Conservation (phyloP, 164 flowering plant genomes). For the Aristolochia californica region DNA sequence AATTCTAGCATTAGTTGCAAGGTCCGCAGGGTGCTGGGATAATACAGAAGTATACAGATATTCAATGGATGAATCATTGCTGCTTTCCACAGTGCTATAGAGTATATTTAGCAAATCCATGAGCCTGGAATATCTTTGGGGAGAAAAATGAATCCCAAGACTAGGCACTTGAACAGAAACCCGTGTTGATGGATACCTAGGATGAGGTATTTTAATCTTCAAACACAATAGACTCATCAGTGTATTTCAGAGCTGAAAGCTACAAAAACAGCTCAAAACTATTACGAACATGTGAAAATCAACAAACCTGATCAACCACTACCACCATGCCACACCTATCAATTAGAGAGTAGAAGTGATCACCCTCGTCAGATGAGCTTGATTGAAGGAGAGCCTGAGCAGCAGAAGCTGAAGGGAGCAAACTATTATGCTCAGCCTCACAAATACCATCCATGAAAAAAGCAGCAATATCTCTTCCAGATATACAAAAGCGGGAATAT, state of each 20-base stretch:
- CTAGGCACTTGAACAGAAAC: conserved; percentile 88
- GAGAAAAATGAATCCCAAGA: conserved; percentile 89
- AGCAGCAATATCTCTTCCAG: conserved; percentile 96
- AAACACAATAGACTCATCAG: conserved; percentile 5
- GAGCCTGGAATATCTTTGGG: conserved; percentile 57
- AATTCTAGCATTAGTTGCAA: conserved; percentile 61
- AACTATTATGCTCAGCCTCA: conserved; percentile 27
- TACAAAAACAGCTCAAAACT: neutral
- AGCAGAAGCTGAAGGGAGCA: conserved; percentile 17
- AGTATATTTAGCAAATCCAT: conserved; percentile 61
- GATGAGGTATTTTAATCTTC: conserved; percentile 85
- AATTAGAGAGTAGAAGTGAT: conserved; percentile 49
- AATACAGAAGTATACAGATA: conserved; percentile 27
- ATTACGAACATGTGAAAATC: neutral
- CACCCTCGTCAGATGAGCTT: conserved; percentile 18
- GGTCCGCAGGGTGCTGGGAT: conserved; percentile 73
- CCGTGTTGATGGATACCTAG: conserved; percentile 77
- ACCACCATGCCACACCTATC: conserved; percentile 92
- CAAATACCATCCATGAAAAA: conserved; percentile 53
- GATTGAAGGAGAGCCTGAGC: conserved; percentile 20
- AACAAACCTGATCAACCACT: conserved; percentile 76
- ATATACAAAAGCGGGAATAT: conserved; percentile 79
- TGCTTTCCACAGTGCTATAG: conserved; percentile 34
- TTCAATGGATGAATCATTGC: conserved; percentile 25
- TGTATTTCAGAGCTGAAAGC: no score